Conservation (phyloP, 169 alveolate genomes). For the Eimeria sp. region DNA sequence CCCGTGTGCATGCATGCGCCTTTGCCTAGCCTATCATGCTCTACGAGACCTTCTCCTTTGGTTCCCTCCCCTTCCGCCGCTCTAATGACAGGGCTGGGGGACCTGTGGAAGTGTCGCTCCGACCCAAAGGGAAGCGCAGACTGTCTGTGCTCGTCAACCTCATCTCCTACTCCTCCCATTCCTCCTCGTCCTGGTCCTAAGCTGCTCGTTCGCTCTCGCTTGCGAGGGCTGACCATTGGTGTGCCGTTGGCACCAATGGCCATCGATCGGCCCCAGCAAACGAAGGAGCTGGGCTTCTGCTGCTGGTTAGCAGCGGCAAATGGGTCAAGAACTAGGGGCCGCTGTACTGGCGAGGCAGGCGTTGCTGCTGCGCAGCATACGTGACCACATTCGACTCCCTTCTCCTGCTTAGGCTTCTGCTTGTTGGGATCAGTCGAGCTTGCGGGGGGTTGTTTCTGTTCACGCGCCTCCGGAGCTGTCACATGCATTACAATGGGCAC, state of each 20-base stretch:
- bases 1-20: conserved; percentile 8
- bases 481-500: conserved; percentile 2
- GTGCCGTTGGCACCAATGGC: conserved; percentile 78
- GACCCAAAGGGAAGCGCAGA: background rate
- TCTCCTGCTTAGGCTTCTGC: background rate
- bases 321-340: background rate
- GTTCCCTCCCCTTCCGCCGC: background rate
- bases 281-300: background rate
- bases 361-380: background rate
- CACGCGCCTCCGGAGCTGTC: background rate
- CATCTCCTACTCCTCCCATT: background rate
- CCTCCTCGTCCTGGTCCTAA: background rate
- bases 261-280: conserved; percentile 69
- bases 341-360: background rate
- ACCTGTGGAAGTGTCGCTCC: conserved; percentile 3
- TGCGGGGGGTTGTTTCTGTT: background rate
- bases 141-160: background rate
- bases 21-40: background rate
- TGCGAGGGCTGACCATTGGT: conserved; percentile 62
- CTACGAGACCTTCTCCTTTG: background rate
- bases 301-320: background rate
- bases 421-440: background rate
- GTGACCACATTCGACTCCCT: background rate
- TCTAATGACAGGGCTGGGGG: background rate
- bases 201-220: background rate